Evolutionary conservation across 2,329 filamentous ascomycete species (phyloP).

Genomic region (Cryphonectria radicalis): DNA sequence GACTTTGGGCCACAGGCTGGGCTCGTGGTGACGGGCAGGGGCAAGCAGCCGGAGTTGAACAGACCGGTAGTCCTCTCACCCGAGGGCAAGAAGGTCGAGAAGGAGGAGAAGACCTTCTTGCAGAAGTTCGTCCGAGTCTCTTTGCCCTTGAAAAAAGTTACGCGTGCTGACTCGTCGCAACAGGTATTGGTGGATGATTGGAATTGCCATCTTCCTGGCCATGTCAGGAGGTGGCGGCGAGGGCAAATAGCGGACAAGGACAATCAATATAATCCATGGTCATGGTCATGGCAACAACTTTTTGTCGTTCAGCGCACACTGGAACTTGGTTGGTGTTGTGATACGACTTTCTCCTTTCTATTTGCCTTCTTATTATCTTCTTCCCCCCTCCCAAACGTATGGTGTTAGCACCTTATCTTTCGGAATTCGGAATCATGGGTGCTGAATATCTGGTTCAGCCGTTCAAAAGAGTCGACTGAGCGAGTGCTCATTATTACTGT

Average conservation of each 20-base stretch:
- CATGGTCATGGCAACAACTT: background rate
- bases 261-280: slow-evolving; percentile 13
- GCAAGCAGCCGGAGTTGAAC: slow-evolving; percentile 63
- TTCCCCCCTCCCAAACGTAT: background rate
- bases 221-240: slow-evolving; percentile 56
- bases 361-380: background rate
- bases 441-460: background rate
- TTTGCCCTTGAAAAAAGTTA: background rate
- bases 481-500: background rate
- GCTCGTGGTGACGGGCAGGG: slow-evolving; percentile 52
- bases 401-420: background rate
- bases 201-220: slow-evolving; percentile 57
- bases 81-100: slow-evolving; percentile 61
- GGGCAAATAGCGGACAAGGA: slow-evolving; percentile 49
- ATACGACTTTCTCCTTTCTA: background rate
- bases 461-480: background rate
- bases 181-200: slow-evolving; percentile 71
- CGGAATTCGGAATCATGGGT: background rate
- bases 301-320: background rate
- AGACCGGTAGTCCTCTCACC: slow-evolving; percentile 65
- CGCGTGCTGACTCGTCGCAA: slow-evolving; percentile 22
- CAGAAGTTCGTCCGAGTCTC: slow-evolving; percentile 60
- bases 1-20: slow-evolving; percentile 66
- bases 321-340: background rate
- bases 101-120: slow-evolving; percentile 65